These are phyloP conservation scores for Pseudopyrenochaeta lycopersici DNA, from an alignment of 2,329 filamentous ascomycete genomes.

Conservation along the genomic window DNA sequence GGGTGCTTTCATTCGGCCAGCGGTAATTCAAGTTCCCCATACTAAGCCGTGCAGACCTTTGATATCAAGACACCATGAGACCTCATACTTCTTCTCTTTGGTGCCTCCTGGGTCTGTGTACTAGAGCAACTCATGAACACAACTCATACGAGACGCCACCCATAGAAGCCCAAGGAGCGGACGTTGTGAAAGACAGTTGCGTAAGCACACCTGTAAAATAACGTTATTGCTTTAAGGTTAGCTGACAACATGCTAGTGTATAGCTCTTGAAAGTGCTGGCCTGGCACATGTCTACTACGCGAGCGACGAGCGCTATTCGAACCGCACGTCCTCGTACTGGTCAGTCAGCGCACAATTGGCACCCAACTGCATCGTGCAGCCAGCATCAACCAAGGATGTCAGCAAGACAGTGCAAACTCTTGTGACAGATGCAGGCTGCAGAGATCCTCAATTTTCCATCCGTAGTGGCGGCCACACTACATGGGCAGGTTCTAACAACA, in stretches of 20 bases:
- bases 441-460: slow-evolving; percentile 33
- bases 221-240: too few relatives aligned
- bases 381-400: slow-evolving; percentile 37
- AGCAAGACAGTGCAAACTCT: slow-evolving; percentile 19
- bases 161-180: too few relatives aligned
- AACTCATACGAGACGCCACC: too few relatives aligned
- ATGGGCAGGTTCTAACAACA: slow-evolving; percentile 41
- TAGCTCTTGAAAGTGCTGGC: slow-evolving; percentile 24
- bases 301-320: slow-evolving; percentile 19
- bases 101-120: too few relatives aligned
- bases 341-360: slow-evolving; percentile 34
- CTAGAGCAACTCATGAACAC: too few relatives aligned
- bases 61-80: too few relatives aligned
- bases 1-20: too few relatives aligned
- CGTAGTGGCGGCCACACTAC: slow-evolving; percentile 39
- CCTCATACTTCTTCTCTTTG: too few relatives aligned
- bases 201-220: too few relatives aligned
- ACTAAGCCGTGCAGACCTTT: too few relatives aligned
- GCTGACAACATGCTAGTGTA: slow-evolving; percentile 24
- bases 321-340: slow-evolving; percentile 32
- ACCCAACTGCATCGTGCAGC: slow-evolving; percentile 44
- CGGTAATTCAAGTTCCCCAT: too few relatives aligned
- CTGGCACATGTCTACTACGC: slow-evolving; percentile 21
- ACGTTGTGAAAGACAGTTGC: too few relatives aligned
- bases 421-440: background rate